phyloP scores from a whole-genome alignment of 2,329 filamentous ascomycete genomes.

The Sporothrix pseudoabietina region DNA sequence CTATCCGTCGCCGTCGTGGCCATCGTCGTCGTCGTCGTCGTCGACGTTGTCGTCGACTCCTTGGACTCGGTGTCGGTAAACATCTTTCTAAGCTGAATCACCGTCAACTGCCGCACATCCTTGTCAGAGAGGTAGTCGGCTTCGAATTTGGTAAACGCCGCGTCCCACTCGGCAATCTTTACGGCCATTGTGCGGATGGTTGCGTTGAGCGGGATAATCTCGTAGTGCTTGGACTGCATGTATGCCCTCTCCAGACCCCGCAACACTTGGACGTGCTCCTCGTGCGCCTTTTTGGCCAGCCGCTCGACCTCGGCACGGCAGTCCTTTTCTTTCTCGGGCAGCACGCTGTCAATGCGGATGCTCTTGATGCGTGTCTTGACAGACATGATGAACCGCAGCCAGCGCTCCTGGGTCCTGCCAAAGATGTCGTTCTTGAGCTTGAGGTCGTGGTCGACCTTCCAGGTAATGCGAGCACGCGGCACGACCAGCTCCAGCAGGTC shows the following conservation, averaged over 20 bases:
- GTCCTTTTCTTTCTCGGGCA: constrained; percentile 80
- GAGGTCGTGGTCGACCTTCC: constrained; percentile 96
- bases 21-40: too few species aligned
- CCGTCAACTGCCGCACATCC: constrained; percentile 88
- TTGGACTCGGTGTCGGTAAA: constrained; percentile 89
- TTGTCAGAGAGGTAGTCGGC: constrained; percentile 94
- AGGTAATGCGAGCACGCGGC: constrained; percentile 84
- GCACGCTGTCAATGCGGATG: constrained; percentile 88
- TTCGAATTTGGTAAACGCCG: constrained; percentile 86
- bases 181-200: constrained; percentile 89
- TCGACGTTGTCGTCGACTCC: constrained; percentile 55
- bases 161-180: constrained; percentile 91
- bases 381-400: constrained; percentile 84
- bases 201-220: constrained; percentile 89
- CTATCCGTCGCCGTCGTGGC: too few species aligned
- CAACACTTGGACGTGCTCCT: constrained; percentile 75
- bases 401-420: constrained; percentile 74
- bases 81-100: constrained; percentile 89
- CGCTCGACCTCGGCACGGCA: constrained; percentile 81
- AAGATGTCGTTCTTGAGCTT: constrained; percentile 92
- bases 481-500: constrained; percentile 94
- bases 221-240: constrained; percentile 92
- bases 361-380: constrained; percentile 81
- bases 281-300: constrained; percentile 75
- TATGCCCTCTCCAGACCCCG: constrained; percentile 85